Conservation (phyloP, 805 yeast genomes). For the Wickerhamiella vanderwaltii region DNA sequence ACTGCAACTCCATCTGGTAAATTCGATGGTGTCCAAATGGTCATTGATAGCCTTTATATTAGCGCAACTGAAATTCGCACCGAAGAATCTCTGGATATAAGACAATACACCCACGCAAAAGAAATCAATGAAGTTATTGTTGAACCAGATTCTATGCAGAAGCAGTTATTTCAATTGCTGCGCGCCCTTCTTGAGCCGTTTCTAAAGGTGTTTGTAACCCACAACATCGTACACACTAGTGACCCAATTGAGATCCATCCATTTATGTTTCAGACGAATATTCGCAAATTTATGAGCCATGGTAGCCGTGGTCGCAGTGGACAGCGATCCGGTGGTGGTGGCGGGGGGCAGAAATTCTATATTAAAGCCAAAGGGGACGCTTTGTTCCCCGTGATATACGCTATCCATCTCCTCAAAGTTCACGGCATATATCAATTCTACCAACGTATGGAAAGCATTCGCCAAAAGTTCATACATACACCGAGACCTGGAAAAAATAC, state of each 20-base stretch:
- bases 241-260: slow-evolving; percentile 43
- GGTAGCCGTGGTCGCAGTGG: no score
- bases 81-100: slow-evolving; percentile 68
- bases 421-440: slow-evolving; percentile 77
- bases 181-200: slow-evolving; percentile 58
- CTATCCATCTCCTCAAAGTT: slow-evolving; percentile 40
- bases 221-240: slow-evolving; percentile 48
- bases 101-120: slow-evolving; percentile 63
- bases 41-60: slow-evolving; percentile 59
- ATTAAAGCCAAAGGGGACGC: slow-evolving; percentile 34
- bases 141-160: slow-evolving; percentile 41
- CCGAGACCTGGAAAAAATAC: slow-evolving; percentile 45
- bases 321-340: slow-evolving; percentile 48
- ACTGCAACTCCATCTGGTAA: slow-evolving; percentile 95
- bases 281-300: neutral
- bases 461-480: slow-evolving; percentile 20
- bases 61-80: slow-evolving; percentile 77
- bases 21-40: slow-evolving; percentile 76
- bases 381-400: slow-evolving; percentile 56
- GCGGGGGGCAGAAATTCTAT: neutral
- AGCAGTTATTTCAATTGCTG: slow-evolving; percentile 41
- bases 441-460: slow-evolving; percentile 46
- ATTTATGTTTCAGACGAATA: slow-evolving; percentile 23
- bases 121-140: slow-evolving; percentile 49
- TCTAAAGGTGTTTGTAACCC: slow-evolving; percentile 48